phyloP scores from a whole-genome alignment of 1,139 yeast genomes.

The Candida smagusa region DNA sequence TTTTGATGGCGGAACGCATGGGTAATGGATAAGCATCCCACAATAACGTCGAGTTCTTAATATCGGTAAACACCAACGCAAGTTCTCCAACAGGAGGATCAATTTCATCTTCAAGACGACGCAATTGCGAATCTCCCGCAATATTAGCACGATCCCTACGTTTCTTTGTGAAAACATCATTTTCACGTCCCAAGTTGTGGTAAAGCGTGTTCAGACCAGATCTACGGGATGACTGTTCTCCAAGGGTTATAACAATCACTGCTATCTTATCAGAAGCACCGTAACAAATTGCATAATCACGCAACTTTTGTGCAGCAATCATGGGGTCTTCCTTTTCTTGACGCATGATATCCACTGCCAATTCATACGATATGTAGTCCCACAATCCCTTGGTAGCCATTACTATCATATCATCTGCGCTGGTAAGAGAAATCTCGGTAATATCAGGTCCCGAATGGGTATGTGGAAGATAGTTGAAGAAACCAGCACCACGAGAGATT shows the following conservation, averaged over 20 bases:
- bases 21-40: constrained; percentile 95
- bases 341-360: constrained; percentile 88
- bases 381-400: constrained; percentile 82
- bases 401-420: constrained; percentile 81
- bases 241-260: constrained; percentile 75
- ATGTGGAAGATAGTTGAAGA: constrained; percentile 81
- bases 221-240: constrained; percentile 32
- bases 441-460: constrained; percentile 87
- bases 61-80: constrained; percentile 96
- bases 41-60: constrained; percentile 84
- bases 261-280: constrained; percentile 85
- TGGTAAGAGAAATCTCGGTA: constrained; percentile 55
- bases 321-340: constrained; percentile 82
- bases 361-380: constrained; percentile 78
- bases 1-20: constrained; percentile 94
- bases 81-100: constrained; percentile 93
- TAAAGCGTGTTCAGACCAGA: constrained; percentile 31
- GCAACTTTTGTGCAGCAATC: constrained; percentile 87
- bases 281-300: constrained; percentile 92
- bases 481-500: constrained; percentile 91
- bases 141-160: constrained; percentile 51
- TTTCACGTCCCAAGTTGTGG: constrained; percentile 40
- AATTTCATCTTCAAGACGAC: constrained; percentile 87
- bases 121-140: constrained; percentile 65
- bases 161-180: constrained; percentile 44